These are phyloP conservation scores for Irineochytrium annulatum DNA, from an alignment of 192 early-diverging fungal species.

Conservation along the genomic window DNA sequence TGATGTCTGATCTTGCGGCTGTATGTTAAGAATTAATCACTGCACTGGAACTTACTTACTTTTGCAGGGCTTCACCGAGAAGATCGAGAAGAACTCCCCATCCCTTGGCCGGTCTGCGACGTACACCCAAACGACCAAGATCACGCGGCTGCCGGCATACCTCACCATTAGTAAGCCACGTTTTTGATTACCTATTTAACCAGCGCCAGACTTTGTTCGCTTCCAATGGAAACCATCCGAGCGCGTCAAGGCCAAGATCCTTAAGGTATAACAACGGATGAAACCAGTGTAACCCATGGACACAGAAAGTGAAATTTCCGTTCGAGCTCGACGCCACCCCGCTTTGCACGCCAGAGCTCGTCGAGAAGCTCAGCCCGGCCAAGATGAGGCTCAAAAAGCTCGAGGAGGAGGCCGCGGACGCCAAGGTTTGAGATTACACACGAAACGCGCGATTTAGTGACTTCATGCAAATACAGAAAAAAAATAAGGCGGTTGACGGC, in stretches of 20 bases:
- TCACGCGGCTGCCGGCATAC: slow-evolving; percentile 84
- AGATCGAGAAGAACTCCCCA: slow-evolving; percentile 85
- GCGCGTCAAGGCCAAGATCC: slow-evolving; percentile 82
- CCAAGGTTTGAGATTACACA: background rate
- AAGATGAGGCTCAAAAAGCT: slow-evolving; percentile 59
- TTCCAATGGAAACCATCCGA: slow-evolving; percentile 92
- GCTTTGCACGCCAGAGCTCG: slow-evolving; percentile 80
- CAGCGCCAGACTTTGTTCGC: slow-evolving; percentile 77
- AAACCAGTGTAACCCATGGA: background rate
- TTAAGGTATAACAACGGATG: slow-evolving; percentile 52
- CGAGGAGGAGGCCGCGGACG: slow-evolving; percentile 59
- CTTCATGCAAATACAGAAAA: slow-evolving; percentile 1
- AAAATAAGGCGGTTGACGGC: slow-evolving; percentile 11
- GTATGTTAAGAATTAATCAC: slow-evolving; percentile 21
- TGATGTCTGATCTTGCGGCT: slow-evolving; percentile 64
- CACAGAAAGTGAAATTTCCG: slow-evolving; percentile 84
- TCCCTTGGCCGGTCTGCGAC: slow-evolving; percentile 72
- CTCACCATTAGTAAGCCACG: slow-evolving; percentile 57
- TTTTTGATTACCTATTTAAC: background rate
- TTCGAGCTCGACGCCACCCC: slow-evolving; percentile 84
- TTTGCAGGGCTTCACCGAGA: slow-evolving; percentile 67
- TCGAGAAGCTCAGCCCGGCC: slow-evolving; percentile 60
- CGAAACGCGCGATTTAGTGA: slow-evolving; percentile 5
- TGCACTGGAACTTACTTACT: slow-evolving; percentile 1
- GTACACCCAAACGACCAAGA: slow-evolving; percentile 70